A percentile compares a stretch with the other conserved stretches of the same genome.
Conservation (phyloP, 2,329 filamentous ascomycete genomes). For the Diaporthe velutina region DNA sequence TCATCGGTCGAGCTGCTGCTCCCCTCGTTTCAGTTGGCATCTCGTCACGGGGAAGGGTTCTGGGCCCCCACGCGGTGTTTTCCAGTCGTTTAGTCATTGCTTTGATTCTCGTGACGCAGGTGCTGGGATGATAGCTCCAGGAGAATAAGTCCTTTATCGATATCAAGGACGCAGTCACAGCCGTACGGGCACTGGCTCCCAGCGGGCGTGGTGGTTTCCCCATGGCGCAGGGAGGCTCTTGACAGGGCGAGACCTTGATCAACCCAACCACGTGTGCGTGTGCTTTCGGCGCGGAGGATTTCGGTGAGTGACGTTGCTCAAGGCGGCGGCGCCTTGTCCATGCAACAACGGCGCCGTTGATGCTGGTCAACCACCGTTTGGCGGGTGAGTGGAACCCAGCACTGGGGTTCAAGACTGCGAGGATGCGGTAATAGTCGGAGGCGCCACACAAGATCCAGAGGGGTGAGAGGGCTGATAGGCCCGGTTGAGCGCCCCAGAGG, state of each 20-base stretch:
- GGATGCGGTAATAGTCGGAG: slow-evolving; percentile 13
- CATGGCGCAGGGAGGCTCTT: background rate
- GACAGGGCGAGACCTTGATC: slow-evolving; percentile 28
- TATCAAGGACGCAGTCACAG: background rate
- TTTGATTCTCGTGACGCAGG: slow-evolving; percentile 30
- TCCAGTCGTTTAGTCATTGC: slow-evolving; percentile 30
- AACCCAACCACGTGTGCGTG: slow-evolving; percentile 31
- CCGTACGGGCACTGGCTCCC: slow-evolving; percentile 6
- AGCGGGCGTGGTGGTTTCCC: slow-evolving; percentile 7
- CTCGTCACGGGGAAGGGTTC: slow-evolving; percentile 7
- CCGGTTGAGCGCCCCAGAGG: background rate
- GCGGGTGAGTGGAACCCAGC: slow-evolving; percentile 20
- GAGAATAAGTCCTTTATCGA: background rate
- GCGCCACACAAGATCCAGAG: slow-evolving; percentile 4
- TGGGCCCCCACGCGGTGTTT: slow-evolving; percentile 28
- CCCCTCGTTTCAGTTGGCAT: slow-evolving; percentile 24
- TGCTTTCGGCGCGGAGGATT: slow-evolving; percentile 26
- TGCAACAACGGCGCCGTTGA: slow-evolving; percentile 21
- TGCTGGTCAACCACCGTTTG: slow-evolving; percentile 24
- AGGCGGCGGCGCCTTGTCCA: slow-evolving; percentile 17
- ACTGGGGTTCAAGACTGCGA: background rate
- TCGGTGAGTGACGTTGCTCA: slow-evolving; percentile 23
- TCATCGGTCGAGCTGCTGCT: slow-evolving; percentile 13
- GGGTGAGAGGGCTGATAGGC: slow-evolving; percentile 13
- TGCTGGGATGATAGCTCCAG: slow-evolving; percentile 26